These are phyloP conservation scores for Brassica rapa DNA, from an alignment of 345 rosid species.

Conservation along the genomic window DNA sequence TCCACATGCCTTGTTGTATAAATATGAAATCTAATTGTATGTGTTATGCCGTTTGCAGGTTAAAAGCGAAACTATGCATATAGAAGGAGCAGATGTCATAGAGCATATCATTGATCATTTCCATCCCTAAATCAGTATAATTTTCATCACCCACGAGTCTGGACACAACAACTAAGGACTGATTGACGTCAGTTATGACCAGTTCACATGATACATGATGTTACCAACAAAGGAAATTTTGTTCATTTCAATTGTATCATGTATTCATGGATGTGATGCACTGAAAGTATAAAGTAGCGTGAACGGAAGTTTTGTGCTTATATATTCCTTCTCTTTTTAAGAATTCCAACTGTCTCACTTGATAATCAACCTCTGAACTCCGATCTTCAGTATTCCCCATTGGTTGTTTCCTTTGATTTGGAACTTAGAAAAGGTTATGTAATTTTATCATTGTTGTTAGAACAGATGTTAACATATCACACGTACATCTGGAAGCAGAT, in stretches of 20 bases:
- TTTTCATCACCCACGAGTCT: constrained; percentile 2
- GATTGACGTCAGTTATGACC: constrained; percentile 10
- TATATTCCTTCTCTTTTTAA: constrained; percentile 8
- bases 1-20: constrained; percentile 1
- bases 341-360: constrained; percentile 10
- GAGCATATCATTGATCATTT: constrained; percentile 85
- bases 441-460: not conserved
- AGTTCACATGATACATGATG: constrained; percentile 16
- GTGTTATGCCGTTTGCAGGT: constrained; percentile 53
- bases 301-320: constrained; percentile 21
- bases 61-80: constrained; percentile 66
- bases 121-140: constrained; percentile 43
- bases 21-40: constrained; percentile 6
- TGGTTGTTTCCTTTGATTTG: constrained; percentile 12
- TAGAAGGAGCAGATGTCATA: constrained; percentile 89
- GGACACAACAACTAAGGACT: not conserved
- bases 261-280: constrained; percentile 25
- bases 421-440: not conserved
- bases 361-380: constrained; percentile 13
- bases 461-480: constrained; percentile 4
- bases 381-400: not conserved
- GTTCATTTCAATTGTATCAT: constrained; percentile 35
- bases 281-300: constrained; percentile 13
- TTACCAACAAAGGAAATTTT: not conserved
- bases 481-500: constrained; percentile 3